Evolutionary conservation across 2,329 filamentous ascomycete genomes (phyloP).

Genomic region (Paracoccidioides lutzii): DNA sequence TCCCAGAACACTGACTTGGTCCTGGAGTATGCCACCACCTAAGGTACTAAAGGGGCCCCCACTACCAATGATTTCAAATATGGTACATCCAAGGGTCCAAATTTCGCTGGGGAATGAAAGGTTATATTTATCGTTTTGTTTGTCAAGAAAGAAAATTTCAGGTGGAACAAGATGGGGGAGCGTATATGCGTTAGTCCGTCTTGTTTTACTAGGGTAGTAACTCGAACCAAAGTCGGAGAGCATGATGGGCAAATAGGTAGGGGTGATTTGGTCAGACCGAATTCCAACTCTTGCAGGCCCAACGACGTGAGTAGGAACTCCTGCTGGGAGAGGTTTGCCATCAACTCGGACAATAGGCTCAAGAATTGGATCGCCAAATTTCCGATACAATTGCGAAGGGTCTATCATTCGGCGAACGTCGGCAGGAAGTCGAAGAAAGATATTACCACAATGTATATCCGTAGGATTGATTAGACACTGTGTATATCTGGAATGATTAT

Average conservation of each 20-base stretch:
- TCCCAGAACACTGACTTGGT: constrained; percentile 9
- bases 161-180: constrained; percentile 10
- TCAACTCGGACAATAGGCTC: constrained; percentile 9
- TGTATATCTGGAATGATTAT: constrained; percentile 4
- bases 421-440: constrained; percentile 9
- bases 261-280: constrained; percentile 6
- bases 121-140: constrained; percentile 1
- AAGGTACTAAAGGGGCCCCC: constrained; percentile 7
- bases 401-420: constrained; percentile 7
- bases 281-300: constrained; percentile 6
- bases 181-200: constrained; percentile 7
- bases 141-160: constrained; percentile 8
- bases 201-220: constrained; percentile 6
- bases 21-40: constrained; percentile 10
- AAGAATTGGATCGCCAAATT: constrained; percentile 9
- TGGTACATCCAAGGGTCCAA: constrained; percentile 10
- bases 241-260: constrained; percentile 5
- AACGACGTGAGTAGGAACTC: constrained; percentile 9
- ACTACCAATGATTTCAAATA: constrained; percentile 10
- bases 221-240: constrained; percentile 9
- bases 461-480: constrained; percentile 5
- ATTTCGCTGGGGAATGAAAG: constrained; percentile 11
- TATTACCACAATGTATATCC: constrained; percentile 11
- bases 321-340: constrained; percentile 7
- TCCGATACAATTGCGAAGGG: constrained; percentile 8